Evolutionary conservation across 768 basidiomycete species (phyloP).

Genomic region (Lactifluus rugatus): DNA sequence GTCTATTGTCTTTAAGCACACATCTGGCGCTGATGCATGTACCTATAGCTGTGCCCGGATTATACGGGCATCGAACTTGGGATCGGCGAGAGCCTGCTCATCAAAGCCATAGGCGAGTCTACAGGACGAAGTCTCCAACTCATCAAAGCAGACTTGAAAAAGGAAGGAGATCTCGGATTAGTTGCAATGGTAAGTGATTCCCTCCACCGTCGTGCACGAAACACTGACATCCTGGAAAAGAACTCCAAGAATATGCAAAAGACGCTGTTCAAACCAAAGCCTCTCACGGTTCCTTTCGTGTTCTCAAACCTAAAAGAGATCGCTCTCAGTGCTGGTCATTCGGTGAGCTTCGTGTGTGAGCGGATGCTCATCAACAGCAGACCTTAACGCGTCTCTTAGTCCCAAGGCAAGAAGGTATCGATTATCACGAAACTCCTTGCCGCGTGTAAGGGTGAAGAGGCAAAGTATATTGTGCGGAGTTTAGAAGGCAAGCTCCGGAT

Average conservation of each 20-base stretch:
- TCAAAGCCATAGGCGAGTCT: conserved; percentile 92
- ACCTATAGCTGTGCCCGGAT: conserved; percentile 75
- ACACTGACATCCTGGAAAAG: conserved; percentile 31
- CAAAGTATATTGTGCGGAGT: conserved; percentile 93
- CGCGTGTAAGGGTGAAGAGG: conserved; percentile 83
- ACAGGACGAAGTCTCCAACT: conserved; percentile 78
- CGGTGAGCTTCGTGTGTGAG: conserved; percentile 39
- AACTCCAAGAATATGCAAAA: conserved; percentile 90
- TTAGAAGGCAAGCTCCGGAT: conserved; percentile 96
- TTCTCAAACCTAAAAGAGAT: conserved; percentile 89
- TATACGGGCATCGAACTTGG: conserved; percentile 93
- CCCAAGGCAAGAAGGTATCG: conserved; percentile 89
- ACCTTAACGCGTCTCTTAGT: conserved; percentile 36
- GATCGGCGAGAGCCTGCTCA: conserved; percentile 87
- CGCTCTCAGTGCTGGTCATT: conserved; percentile 73
- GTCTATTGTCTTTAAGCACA: conserved; percentile 20
- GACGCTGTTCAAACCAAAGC: conserved; percentile 89
- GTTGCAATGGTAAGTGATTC: conserved; percentile 75
- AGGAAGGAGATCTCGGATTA: conserved; percentile 88
- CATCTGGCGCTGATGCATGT: not conserved
- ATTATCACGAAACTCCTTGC: conserved; percentile 92
- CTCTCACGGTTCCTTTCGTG: conserved; percentile 79
- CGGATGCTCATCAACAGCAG: not conserved
- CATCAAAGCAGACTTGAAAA: conserved; percentile 88
- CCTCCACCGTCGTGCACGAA: not conserved